Evolutionary conservation across 2,329 filamentous ascomycete genomes (phyloP).

Genomic region (Fusarium chaquense): DNA sequence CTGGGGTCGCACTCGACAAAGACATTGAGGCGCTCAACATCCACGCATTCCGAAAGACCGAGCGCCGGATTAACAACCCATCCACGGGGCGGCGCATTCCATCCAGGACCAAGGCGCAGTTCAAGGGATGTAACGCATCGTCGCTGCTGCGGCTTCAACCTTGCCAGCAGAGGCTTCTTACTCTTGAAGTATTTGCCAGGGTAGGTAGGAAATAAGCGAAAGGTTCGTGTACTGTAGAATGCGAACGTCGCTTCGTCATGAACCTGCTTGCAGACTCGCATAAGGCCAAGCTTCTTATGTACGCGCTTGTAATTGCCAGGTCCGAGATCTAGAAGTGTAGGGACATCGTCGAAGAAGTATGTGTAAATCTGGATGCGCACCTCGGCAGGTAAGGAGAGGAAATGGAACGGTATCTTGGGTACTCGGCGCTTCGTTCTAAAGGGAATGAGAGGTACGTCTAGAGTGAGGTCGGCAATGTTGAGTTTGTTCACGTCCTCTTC

Average conservation of each 20-base stretch:
- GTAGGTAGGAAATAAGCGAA: constrained; percentile 75
- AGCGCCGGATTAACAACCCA: constrained; percentile 76
- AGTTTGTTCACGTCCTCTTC: constrained; percentile 58
- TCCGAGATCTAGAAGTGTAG: constrained; percentile 73
- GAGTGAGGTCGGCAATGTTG: constrained; percentile 58
- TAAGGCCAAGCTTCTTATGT: constrained; percentile 68
- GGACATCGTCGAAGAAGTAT: constrained; percentile 67
- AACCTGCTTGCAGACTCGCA: constrained; percentile 71
- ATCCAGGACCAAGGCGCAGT: constrained; percentile 78
- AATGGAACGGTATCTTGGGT: constrained; percentile 66
- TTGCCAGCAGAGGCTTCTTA: constrained; percentile 76
- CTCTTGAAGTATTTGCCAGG: constrained; percentile 77
- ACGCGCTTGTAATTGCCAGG: constrained; percentile 73
- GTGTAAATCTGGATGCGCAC: constrained; percentile 77
- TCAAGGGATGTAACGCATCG: constrained; percentile 72
- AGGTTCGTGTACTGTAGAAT: constrained; percentile 72
- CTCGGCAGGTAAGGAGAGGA: constrained; percentile 76
- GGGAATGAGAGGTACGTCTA: constrained; percentile 54
- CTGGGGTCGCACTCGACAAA: constrained; percentile 81
- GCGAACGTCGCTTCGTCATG: constrained; percentile 72
- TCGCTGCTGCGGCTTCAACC: constrained; percentile 71
- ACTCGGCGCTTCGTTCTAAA: constrained; percentile 50
- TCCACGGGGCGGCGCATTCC: constrained; percentile 74
- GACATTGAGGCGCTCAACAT: constrained; percentile 70
- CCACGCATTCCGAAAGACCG: constrained; percentile 71